Base-by-base conservation (phyloP, 2,329 filamentous ascomycete species). In the Fusarium sarcochroum region DNA sequence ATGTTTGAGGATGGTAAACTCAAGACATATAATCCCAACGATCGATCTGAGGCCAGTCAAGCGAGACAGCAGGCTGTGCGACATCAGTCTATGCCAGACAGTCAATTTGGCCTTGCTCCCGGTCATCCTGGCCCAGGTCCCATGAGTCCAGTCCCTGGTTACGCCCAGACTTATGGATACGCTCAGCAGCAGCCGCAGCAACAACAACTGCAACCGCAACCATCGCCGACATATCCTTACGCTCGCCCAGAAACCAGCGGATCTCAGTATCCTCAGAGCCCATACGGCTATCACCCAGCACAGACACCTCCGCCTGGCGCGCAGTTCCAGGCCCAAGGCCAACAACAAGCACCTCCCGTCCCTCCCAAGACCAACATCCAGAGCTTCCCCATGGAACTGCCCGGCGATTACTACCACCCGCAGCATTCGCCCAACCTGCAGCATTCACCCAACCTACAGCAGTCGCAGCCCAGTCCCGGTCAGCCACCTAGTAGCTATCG, bases 1-100 rank as follows among this genome's bases (percentile, higher is more conserved):
- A 91, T 92, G 89, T 87, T 91, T 73, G 85, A 90, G 70, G 82
- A 90, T 64, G 89, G 89, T 46, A 86, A 81, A 72, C 81, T 91
- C 61, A 88, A 83, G 79, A 91, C 89, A 0, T 76, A 87, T 68
- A 84, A 87, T 71, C 85, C 84, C 7, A 83, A 82, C 66, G 85
- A 87, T 71, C 80, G 83, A 10, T 82, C 83, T n/a, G 75, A 74
- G 56, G 70, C 73, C 8, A 37, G 20, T 17, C 61, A 64, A 37
- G 61, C 51, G 17, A 52, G 47, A 34, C 68, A 66, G 25, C 73
- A 83, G 9, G 79, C 81, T 5, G 76, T 83, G 3, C 80, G 82
- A 13, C 68, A 76, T 6, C 81, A 57, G n/a, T 58, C 80, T 14
- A 14, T 61, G 10, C 8, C n/a, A 20, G 40, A 52, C 53, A 23